phyloP scores from a whole-genome alignment of 2,329 filamentous ascomycete species.

The Corinectria fuckeliana region DNA sequence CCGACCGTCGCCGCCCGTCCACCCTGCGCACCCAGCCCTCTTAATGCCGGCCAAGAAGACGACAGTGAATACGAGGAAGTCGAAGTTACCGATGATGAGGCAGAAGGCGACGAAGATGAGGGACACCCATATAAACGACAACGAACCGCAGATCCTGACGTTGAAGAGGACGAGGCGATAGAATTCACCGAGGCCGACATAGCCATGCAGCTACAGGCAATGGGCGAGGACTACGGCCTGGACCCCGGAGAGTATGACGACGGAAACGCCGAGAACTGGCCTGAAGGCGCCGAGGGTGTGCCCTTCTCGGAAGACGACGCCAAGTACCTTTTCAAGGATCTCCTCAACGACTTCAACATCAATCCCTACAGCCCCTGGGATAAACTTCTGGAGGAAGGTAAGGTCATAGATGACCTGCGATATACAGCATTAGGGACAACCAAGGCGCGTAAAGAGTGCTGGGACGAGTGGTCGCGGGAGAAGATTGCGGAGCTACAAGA shows the following conservation, averaged over 20 bases:
- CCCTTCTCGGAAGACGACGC: constrained; percentile 78
- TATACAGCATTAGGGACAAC: constrained; percentile 86
- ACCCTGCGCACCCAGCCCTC: not conserved
- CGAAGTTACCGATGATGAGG: constrained; percentile 62
- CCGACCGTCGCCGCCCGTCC: not conserved
- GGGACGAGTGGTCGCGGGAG: constrained; percentile 82
- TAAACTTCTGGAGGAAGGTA: constrained; percentile 81
- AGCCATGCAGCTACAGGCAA: constrained; percentile 86
- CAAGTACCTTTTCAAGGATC: constrained; percentile 78
- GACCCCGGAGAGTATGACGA: constrained; percentile 80
- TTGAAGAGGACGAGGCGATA: constrained; percentile 58
- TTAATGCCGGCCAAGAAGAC: constrained; percentile 38
- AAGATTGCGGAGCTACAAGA: constrained; percentile 77
- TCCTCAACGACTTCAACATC: constrained; percentile 82
- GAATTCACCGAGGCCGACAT: constrained; percentile 97
- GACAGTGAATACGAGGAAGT: constrained; percentile 81
- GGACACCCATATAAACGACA: constrained; percentile 66
- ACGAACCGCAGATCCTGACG: constrained; percentile 65
- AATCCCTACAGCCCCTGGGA: constrained; percentile 94
- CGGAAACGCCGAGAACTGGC: constrained; percentile 65
- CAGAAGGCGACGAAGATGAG: constrained; percentile 43
- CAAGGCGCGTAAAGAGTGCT: constrained; percentile 80
- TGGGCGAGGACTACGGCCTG: constrained; percentile 84
- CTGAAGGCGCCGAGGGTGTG: constrained; percentile 74
- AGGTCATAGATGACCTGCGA: constrained; percentile 82